Evolutionary conservation across 1,139 yeast genomes (phyloP), one percentile per base, ranked within the genome.

Genomic region (Yamadazyma mexicana): DNA sequence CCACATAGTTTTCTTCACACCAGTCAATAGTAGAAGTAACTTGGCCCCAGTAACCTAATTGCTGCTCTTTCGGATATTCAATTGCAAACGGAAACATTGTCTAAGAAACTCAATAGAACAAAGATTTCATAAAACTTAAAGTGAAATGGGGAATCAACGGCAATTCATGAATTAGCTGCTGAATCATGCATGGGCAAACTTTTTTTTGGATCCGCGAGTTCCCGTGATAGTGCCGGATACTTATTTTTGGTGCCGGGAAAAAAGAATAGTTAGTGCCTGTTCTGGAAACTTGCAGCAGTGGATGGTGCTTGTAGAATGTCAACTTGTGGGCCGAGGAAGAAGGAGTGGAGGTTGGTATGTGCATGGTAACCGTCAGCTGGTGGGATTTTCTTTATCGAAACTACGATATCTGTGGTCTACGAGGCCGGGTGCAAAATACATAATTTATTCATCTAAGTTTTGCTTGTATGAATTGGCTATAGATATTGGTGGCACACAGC

Each of bases 1-100:
- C 86, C 9, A 88, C 92, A 58, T 89, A 89, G 64, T 89, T 91
- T 58, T 89, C 97, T 61, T 89, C 97, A 64, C 97, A 89, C 97
- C 97, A 89, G 56, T 89, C 97, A 39, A 89, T 89, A 23, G 96
- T 87, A 24, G 95, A 68, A 4, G 77, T 70, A 9, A 75, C 73
- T n/a, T 55, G 51, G 2, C 78, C 78, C 78, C 78, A 73, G 50
- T 50, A 72, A 9, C 78, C 78, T 34, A 61, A 45, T 18, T 44
- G 36, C 44, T 66, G 71, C 45, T 72, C 77, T 18, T 69, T 69
- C 0, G 77, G 76, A 44, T 72, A 72, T 4, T 70, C 68, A 37
- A 61, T 53, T 20, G 75, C 75, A 58, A 71, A 71, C n/a, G 77
- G 77, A 41, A 71, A 61, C 76, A 71, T 71, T 8, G 22, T 20